Evolutionary conservation across 345 rosid genomes (phyloP), one percentile per base, ranked within the genome.

Genomic region (Streptanthus diversifolius): DNA sequence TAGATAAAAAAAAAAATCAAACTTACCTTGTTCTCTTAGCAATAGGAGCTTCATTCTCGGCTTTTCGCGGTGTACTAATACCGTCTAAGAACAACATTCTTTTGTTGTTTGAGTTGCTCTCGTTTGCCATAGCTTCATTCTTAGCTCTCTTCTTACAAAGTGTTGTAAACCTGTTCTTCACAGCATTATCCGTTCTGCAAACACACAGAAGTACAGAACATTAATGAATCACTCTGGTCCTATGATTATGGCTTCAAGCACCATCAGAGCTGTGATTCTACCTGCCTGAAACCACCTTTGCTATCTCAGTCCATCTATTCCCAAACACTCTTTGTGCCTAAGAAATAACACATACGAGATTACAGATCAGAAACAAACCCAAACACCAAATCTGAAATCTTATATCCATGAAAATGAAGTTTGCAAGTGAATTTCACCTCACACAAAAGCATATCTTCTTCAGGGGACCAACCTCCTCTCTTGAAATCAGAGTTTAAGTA

Each of bases 281-380:
- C 99, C 99, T 91, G 84, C 99, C 98, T 78, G 96, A 90, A 81
- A 95, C 98, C 86, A 91, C 96, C 79, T 95, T 95, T 62, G 99
- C 98, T 69, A 95, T 95, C 81, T 95, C 97, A 45, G 93, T 95
- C 96, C 98, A 95, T 83, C 98, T 87, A 79, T 95, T 95, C 30
- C 98, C 99, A 63, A 88, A 91, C 35, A 88, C 79, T 75, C 82
- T 90, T 44, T 91, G 99, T 33, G 99, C 99, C 99, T 91, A 49
- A 59, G 1, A 24, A 68, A 68, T 29, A 11, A 71, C 17, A 71
- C 0, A 22, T 45, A 70, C 21, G 27, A 57, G 10, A 14, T 30
- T 48, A 30, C 40, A 22, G 39, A 61, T 63, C 13, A 64, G 62
- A 56, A 30, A 35, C 0, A 39, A 70, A 56, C 47, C 14, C 45